These are phyloP conservation scores for Nakazawaea laoshanensis DNA, from an alignment of 805 yeast species.

Conservation along the genomic window DNA sequence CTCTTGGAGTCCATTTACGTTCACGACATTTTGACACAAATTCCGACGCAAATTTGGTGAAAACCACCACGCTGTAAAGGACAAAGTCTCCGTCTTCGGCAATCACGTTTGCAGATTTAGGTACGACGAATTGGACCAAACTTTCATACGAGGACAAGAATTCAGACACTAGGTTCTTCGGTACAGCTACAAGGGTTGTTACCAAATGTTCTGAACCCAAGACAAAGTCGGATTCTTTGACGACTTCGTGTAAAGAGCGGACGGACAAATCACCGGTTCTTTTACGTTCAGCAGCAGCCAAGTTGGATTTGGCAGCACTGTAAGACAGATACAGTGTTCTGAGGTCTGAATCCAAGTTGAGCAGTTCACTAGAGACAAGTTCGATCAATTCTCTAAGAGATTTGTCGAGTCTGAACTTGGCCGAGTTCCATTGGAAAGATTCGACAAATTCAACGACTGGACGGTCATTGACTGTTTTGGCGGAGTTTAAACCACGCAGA, in stretches of 20 bases:
- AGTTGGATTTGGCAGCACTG: conserved; percentile 73
- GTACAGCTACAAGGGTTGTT: conserved; percentile 85
- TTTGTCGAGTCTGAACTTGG: conserved; percentile 80
- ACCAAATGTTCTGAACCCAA: conserved; percentile 78
- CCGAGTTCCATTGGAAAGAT: conserved; percentile 78
- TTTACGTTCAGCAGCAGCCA: conserved; percentile 85
- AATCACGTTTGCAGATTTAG: conserved; percentile 73
- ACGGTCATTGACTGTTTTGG: conserved; percentile 32
- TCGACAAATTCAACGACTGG: conserved; percentile 58
- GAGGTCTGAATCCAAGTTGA: conserved; percentile 79
- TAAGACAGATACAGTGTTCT: conserved; percentile 67
- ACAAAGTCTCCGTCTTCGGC: conserved; percentile 66
- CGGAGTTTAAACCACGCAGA: conserved; percentile 15
- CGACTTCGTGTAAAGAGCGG: conserved; percentile 83
- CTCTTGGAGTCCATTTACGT: conserved; percentile 86
- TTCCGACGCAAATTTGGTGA: conserved; percentile 70
- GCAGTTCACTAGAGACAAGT: conserved; percentile 65
- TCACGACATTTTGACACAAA: conserved; percentile 72
- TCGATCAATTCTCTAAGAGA: conserved; percentile 70
- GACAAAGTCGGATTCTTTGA: conserved; percentile 75
- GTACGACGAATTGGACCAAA: conserved; percentile 75
- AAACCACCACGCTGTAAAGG: conserved; percentile 73
- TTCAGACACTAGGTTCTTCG: conserved; percentile 49
- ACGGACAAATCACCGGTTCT: conserved; percentile 90
- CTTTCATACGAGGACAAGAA: conserved; percentile 72